These are phyloP conservation scores for Capronia coronata DNA, from an alignment of 2,329 filamentous ascomycete genomes.

Conservation along the genomic window DNA sequence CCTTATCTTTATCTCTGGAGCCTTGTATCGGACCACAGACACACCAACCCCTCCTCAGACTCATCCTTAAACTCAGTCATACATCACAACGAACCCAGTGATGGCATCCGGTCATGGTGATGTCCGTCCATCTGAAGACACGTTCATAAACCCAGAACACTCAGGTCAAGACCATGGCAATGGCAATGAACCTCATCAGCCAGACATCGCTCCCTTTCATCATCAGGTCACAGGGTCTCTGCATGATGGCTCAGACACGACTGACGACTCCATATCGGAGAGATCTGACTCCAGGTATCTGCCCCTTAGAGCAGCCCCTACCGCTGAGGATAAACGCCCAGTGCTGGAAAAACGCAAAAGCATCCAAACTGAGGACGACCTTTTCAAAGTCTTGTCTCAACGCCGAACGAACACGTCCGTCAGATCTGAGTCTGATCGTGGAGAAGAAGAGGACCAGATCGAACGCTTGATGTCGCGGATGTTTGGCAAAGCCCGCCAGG, in stretches of 20 bases:
- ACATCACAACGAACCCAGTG: neutral
- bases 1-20: no score
- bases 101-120: neutral
- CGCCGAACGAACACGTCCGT: constrained; percentile 22
- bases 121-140: constrained; percentile 1
- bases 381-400: constrained; percentile 24
- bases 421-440: constrained; percentile 18
- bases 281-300: constrained; percentile 7
- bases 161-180: neutral
- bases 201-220: neutral
- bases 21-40: no score
- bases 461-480: constrained; percentile 57
- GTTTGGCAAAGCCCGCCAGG: constrained; percentile 60
- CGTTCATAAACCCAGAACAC: neutral
- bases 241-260: constrained; percentile 3
- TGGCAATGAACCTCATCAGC: neutral
- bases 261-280: constrained; percentile 5
- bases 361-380: constrained; percentile 22
- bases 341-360: constrained; percentile 12
- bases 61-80: neutral
- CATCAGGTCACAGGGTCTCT: constrained; percentile 1
- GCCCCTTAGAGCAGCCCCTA: constrained; percentile 13
- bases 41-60: neutral
- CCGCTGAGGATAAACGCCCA: constrained; percentile 14
- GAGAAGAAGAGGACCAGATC: constrained; percentile 26